These are phyloP conservation scores for Mucor saturninus DNA, from an alignment of 371 early-diverging fungal genomes.

Conservation along the genomic window DNA sequence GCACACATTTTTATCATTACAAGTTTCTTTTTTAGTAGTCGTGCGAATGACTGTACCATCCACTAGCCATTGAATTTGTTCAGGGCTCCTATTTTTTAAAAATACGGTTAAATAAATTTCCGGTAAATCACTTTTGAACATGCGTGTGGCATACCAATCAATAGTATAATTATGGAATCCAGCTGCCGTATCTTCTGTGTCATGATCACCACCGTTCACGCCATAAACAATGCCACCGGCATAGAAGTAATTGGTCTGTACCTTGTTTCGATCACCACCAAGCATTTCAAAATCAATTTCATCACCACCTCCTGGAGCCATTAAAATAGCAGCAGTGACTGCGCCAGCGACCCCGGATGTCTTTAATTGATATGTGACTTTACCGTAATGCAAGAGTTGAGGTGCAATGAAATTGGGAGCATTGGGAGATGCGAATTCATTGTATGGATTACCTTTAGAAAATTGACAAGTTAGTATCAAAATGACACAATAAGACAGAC, in stretches of 20 bases:
- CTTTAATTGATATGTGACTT: slow-evolving; percentile 34
- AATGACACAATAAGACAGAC: neutral
- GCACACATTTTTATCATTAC: slow-evolving; percentile 20
- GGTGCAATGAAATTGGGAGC: slow-evolving; percentile 37
- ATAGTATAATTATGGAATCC: slow-evolving; percentile 58
- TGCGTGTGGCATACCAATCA: slow-evolving; percentile 38
- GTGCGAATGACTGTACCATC: slow-evolving; percentile 50
- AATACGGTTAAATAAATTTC: no score
- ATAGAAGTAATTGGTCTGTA: slow-evolving; percentile 63
- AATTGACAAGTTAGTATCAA: neutral
- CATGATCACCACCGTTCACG: slow-evolving; percentile 17
- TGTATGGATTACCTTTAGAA: slow-evolving; percentile 40
- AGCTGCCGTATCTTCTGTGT: slow-evolving; percentile 15
- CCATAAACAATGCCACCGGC: slow-evolving; percentile 42
- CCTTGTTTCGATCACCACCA: slow-evolving; percentile 43
- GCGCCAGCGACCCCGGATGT: slow-evolving; percentile 34
- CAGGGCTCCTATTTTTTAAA: slow-evolving; percentile 29
- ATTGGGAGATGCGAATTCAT: slow-evolving; percentile 26
- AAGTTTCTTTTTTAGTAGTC: slow-evolving; percentile 21
- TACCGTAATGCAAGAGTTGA: slow-evolving; percentile 34
- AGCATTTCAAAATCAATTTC: slow-evolving; percentile 51
- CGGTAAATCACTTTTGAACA: no score
- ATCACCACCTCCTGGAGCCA: slow-evolving; percentile 34
- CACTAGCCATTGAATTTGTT: slow-evolving; percentile 52
- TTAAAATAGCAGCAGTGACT: slow-evolving; percentile 43